These are phyloP conservation scores for Eutypella sp. DNA, from an alignment of 2,329 filamentous ascomycete genomes.

Conservation along the genomic window DNA sequence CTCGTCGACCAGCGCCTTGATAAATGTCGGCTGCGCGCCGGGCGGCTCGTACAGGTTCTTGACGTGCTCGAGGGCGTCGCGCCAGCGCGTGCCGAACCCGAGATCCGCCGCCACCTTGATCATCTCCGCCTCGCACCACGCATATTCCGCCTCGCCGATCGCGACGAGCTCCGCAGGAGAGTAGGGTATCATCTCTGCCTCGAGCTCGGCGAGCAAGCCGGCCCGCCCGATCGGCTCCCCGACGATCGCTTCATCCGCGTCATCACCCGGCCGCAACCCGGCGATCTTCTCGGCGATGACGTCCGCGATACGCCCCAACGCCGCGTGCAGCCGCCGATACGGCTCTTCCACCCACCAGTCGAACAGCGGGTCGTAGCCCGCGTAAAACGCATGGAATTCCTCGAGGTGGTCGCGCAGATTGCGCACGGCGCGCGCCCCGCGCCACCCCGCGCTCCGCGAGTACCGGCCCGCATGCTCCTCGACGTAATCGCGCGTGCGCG, in stretches of 20 bases:
- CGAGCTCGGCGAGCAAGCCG: slow-evolving; percentile 46
- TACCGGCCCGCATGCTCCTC: slow-evolving; percentile 26
- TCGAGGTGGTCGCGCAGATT: slow-evolving; percentile 36
- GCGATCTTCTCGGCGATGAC: slow-evolving; percentile 35
- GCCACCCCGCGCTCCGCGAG: slow-evolving; percentile 39
- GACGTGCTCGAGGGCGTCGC: slow-evolving; percentile 48
- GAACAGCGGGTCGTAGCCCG: slow-evolving; percentile 50
- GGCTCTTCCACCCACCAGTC: slow-evolving; percentile 51
- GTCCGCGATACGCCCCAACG: slow-evolving; percentile 32
- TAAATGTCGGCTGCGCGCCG: slow-evolving; percentile 47
- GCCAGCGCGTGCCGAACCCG: slow-evolving; percentile 45
- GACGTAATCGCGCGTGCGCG: slow-evolving; percentile 29
- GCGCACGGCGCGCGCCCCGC: slow-evolving; percentile 38
- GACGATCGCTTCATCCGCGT: slow-evolving; percentile 49
- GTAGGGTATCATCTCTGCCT: slow-evolving; percentile 54
- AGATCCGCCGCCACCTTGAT: slow-evolving; percentile 43
- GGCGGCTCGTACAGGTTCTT: slow-evolving; percentile 51
- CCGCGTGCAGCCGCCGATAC: slow-evolving; percentile 33
- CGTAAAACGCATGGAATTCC: slow-evolving; percentile 48
- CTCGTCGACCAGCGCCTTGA: slow-evolving; percentile 45
- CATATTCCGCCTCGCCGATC: slow-evolving; percentile 46
- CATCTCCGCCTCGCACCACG: slow-evolving; percentile 54
- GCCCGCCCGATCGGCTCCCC: slow-evolving; percentile 52
- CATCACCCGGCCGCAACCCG: slow-evolving; percentile 36
- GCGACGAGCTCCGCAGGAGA: slow-evolving; percentile 50